Percentiles rank a stretch among this genome's conserved stretches.
These are phyloP conservation scores for Epicoccum sorghinum DNA, from an alignment of 2,329 filamentous ascomycete species.

Conservation along the genomic window DNA sequence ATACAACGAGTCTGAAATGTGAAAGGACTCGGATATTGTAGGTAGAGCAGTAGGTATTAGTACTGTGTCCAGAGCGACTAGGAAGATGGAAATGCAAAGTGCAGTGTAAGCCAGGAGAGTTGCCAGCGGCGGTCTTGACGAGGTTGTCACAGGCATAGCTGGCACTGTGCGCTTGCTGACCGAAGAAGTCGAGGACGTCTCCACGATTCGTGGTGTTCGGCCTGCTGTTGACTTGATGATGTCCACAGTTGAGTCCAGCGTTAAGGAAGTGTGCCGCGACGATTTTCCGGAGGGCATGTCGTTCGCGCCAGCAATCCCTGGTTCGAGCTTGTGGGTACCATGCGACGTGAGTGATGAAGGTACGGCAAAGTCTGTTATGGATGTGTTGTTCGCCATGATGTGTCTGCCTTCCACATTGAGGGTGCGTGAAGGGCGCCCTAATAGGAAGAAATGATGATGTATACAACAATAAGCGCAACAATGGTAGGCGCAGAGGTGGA, in stretches of 20 bases:
- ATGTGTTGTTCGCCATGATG: background rate
- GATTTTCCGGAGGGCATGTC: constrained; percentile 6
- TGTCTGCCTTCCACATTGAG: background rate
- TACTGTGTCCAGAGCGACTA: constrained; percentile 58
- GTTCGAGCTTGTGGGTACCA: background rate
- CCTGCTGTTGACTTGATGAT: background rate
- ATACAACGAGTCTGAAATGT: constrained; percentile 70
- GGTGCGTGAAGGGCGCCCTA: background rate
- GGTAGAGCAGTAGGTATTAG: constrained; percentile 71
- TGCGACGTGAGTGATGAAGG: background rate
- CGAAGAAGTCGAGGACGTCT: background rate
- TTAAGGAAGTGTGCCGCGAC: constrained; percentile 13
- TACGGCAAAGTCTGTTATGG: constrained; percentile 2
- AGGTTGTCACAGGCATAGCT: background rate
- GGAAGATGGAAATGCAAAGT: constrained; percentile 46
- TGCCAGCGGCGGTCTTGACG: constrained; percentile 1
- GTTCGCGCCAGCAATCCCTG: background rate
- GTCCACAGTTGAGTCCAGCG: constrained; percentile 6
- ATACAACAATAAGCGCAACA: background rate
- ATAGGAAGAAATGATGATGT: no score
- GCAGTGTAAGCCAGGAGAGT: constrained; percentile 37
- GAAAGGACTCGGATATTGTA: constrained; percentile 67
- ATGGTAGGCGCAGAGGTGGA: no score
- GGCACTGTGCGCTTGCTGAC: background rate
- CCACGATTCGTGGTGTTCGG: background rate